Evolutionary conservation across 164 flowering plant species (phyloP).

Genomic region (Aristolochia contorta): DNA sequence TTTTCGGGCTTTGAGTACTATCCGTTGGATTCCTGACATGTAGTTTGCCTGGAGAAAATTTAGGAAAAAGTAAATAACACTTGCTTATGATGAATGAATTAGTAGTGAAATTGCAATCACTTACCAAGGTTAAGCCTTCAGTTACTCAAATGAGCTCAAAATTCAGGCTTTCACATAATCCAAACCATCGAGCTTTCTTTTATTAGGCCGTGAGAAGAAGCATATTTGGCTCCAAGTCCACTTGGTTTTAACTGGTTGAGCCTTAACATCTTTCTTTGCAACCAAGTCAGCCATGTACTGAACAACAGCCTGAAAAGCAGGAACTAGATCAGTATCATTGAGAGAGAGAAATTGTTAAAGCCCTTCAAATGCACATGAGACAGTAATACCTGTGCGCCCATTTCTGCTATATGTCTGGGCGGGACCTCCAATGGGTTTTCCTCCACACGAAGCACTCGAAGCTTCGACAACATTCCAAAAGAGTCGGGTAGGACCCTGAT

Average conservation of each 20-base stretch:
- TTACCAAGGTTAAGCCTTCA: constrained; percentile 3
- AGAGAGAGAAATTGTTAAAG: neutral
- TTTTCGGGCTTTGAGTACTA: neutral
- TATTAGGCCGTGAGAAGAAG: constrained; percentile 52
- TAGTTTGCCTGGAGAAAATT: neutral
- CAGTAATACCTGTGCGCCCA: constrained; percentile 68
- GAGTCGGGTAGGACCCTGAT: constrained; percentile 73
- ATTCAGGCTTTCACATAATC: constrained; percentile 35
- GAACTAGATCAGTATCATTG: constrained; percentile 5
- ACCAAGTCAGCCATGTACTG: constrained; percentile 65
- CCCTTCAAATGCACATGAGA: neutral
- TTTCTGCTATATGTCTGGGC: constrained; percentile 53
- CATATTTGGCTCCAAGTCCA: constrained; percentile 56
- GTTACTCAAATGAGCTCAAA: neutral
- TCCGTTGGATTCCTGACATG: neutral
- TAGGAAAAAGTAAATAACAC: neutral
- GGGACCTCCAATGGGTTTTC: constrained; percentile 80
- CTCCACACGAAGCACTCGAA: constrained; percentile 47
- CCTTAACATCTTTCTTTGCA: constrained; percentile 39
- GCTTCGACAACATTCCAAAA: constrained; percentile 47
- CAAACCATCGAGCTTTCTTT: constrained; percentile 46
- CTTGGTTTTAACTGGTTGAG: constrained; percentile 49
- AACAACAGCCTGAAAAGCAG: constrained; percentile 61
- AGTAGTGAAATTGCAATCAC: neutral
- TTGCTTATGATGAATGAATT: neutral